phyloP scores from a whole-genome alignment of 345 rosid species.

The Salix exigua region DNA sequence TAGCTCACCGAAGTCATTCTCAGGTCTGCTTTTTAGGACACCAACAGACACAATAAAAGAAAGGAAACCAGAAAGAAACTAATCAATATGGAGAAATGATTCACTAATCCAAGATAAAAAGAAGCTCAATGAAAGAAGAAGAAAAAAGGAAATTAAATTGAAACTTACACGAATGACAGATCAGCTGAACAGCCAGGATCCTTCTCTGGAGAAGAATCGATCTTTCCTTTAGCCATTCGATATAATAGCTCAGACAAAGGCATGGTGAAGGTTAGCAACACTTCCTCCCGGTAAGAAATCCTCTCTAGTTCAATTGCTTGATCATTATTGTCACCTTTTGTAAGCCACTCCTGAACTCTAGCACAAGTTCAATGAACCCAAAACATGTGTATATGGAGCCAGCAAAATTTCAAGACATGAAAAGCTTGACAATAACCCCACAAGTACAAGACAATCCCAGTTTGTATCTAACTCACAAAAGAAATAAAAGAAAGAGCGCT shows the following conservation, averaged over 20 bases:
- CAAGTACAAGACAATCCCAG: constrained; percentile 19
- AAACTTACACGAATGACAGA: constrained; percentile 51
- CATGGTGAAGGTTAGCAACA: constrained; percentile 39
- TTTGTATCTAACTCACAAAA: neutral
- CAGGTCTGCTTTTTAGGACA: constrained; percentile 47
- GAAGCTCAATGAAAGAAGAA: neutral
- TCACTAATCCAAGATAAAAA: neutral
- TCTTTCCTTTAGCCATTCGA: constrained; percentile 42
- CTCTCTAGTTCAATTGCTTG: constrained; percentile 17
- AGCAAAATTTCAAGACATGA: constrained; percentile 28
- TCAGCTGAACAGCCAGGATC: constrained; percentile 35
- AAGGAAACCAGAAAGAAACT: neutral
- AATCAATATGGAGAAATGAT: constrained; percentile 7
- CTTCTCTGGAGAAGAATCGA: constrained; percentile 43
- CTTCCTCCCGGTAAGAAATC: constrained; percentile 15
- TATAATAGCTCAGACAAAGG: constrained; percentile 74
- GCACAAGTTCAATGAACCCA: constrained; percentile 28
- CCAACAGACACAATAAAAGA: neutral
- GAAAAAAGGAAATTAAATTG: constrained; percentile 9
- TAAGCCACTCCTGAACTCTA: constrained; percentile 3
- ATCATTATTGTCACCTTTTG: constrained; percentile 24
- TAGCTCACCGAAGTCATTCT: constrained; percentile 61
- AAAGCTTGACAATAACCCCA: constrained; percentile 10
- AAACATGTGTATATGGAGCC: constrained; percentile 18
- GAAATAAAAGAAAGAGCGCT: constrained; percentile 3